Percentiles rank a stretch among this genome's conserved stretches.
Evolutionary conservation across 768 basidiomycete genomes (phyloP).

Genomic region (Hypholoma fasciculare): DNA sequence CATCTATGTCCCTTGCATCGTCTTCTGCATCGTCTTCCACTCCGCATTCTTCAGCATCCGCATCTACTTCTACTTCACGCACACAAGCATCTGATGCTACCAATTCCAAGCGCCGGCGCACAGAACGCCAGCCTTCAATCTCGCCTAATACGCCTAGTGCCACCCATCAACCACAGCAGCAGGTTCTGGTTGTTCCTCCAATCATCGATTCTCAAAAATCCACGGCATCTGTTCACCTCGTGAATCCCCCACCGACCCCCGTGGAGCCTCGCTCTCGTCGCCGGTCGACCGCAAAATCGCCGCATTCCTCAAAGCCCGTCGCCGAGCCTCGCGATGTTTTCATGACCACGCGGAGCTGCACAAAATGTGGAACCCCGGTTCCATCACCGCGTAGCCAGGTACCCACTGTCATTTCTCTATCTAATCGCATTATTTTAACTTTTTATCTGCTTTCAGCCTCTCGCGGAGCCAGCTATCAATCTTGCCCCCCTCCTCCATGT

Average conservation of each 20-base stretch:
- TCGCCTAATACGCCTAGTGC: slow-evolving; percentile 8
- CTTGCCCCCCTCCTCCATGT: slow-evolving; percentile 24
- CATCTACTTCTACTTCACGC: slow-evolving; percentile 6
- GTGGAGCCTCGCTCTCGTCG: slow-evolving; percentile 2
- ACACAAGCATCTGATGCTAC: slow-evolving; percentile 11
- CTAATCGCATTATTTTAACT: neutral
- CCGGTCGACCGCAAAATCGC: neutral
- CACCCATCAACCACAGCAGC: slow-evolving; percentile 1
- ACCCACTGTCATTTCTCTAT: slow-evolving; percentile 3
- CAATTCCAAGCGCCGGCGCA: slow-evolving; percentile 16
- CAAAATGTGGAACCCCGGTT: slow-evolving; percentile 23
- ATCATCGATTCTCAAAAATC: slow-evolving; percentile 15
- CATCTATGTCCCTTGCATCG: slow-evolving; percentile 9
- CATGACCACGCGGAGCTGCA: slow-evolving; percentile 22
- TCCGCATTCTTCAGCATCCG: neutral
- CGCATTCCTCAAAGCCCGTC: neutral
- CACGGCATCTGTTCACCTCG: slow-evolving; percentile 19
- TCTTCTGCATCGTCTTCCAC: slow-evolving; percentile 8
- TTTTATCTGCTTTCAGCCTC: neutral
- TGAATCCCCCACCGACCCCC: slow-evolving; percentile 9
- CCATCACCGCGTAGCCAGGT: slow-evolving; percentile 23
- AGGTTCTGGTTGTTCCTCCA: slow-evolving; percentile 7
- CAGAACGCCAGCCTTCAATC: slow-evolving; percentile 13
- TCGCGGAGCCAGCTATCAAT: slow-evolving; percentile 3
- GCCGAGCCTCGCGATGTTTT: slow-evolving; percentile 16